Conservation (phyloP, 139 green algal genomes). For the Haematococcus sp. region DNA sequence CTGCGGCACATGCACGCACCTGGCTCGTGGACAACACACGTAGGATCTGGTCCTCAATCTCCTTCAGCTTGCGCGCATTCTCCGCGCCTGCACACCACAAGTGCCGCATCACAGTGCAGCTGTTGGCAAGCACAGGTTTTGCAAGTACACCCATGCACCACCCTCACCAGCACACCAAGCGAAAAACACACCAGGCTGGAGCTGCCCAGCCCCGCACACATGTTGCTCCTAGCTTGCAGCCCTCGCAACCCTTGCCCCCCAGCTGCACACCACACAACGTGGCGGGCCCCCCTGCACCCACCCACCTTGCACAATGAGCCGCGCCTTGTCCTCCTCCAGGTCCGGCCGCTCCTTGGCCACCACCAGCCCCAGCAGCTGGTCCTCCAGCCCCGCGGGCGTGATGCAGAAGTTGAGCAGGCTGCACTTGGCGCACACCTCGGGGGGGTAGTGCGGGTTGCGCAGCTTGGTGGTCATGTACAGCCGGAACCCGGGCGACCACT, state of each 20-base stretch:
- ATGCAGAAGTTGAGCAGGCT: conserved; percentile 68
- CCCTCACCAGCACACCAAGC: no score
- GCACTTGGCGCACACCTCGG: conserved; percentile 65
- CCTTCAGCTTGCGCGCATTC: conserved; percentile 67
- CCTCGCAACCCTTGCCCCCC: no score
- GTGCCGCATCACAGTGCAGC: background rate
- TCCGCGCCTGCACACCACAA: conserved; percentile 41
- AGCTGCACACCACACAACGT: no score
- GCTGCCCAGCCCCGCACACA: no score
- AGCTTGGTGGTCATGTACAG: conserved; percentile 82
- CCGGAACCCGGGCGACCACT: conserved; percentile 69
- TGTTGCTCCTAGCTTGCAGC: no score
- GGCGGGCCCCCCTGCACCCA: no score
- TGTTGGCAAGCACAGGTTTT: no score
- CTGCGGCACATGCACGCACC: no score
- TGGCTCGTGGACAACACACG: conserved; percentile 57
- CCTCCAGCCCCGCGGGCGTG: conserved; percentile 71
- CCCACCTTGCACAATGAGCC: conserved; percentile 62
- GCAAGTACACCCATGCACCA: no score
- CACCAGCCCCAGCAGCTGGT: conserved; percentile 80
- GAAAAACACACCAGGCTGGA: no score
- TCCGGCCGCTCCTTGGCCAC: conserved; percentile 71
- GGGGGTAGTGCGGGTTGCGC: conserved; percentile 70
- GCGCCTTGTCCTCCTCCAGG: conserved; percentile 75
- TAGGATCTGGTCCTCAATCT: conserved; percentile 83